Conservation (phyloP, 2,329 filamentous ascomycete species). For the Talaromyces rugulosus region DNA sequence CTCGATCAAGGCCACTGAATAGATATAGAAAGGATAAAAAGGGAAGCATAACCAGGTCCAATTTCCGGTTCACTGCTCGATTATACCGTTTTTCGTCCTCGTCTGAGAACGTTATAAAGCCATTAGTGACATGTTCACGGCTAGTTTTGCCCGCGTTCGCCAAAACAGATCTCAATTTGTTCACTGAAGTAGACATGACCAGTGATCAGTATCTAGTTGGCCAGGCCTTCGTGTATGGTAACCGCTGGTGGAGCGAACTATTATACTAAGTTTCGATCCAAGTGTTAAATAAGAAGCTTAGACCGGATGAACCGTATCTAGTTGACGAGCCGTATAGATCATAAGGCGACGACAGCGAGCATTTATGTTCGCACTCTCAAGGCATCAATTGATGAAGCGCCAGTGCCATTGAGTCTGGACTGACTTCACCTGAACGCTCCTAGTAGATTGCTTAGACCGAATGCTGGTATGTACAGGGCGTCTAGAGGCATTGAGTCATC, state of each 20-base stretch:
- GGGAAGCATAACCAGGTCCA: conserved; percentile 48
- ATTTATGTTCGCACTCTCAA: not conserved
- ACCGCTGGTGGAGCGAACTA: not conserved
- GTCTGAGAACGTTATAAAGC: not conserved
- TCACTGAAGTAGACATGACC: not conserved
- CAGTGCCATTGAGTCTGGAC: not conserved
- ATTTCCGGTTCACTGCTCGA: conserved; percentile 31
- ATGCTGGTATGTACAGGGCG: not conserved
- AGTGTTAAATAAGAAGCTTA: not conserved
- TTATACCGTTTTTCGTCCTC: conserved; percentile 1
- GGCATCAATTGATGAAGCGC: not conserved
- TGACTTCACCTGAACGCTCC: not conserved
- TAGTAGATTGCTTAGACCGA: not conserved
- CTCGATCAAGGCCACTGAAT: conserved; percentile 51
- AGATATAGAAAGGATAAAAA: conserved; percentile 51
- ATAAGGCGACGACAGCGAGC: not conserved
- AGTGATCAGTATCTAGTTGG: not conserved
- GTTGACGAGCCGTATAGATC: not conserved
- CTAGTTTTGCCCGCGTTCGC: not conserved
- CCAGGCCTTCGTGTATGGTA: not conserved
- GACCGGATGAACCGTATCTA: not conserved
- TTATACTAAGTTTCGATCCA: not conserved
- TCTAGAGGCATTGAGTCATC: not conserved
- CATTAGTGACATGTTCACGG: not conserved
- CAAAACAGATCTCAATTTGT: not conserved